Base-by-base conservation (phyloP, 2,329 filamentous ascomycete genomes). In the Remersonia thermophila region DNA sequence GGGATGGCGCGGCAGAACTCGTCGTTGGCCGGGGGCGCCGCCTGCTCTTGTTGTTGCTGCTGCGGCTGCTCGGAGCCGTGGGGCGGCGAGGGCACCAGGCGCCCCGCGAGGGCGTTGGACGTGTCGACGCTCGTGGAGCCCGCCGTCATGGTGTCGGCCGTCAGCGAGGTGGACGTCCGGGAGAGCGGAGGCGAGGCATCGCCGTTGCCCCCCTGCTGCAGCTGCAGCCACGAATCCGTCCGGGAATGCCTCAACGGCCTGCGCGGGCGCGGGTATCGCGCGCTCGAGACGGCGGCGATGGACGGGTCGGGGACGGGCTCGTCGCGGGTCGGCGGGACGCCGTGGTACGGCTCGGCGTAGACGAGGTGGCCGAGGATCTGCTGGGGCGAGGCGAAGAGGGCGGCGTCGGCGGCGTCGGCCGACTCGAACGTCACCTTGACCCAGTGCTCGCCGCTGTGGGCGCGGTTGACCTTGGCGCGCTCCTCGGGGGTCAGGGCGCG, bases 401-500 rank as follows among this genome's bases (percentile, higher is more conserved):
- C 82, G 9, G 73, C 66, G 40, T 83, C 78, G 14, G 80, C 82
- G 2, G 80, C 77, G 47, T 80, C 71, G 33, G 70, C 67, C 29
- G 77, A 83, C 58, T 85, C 82, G 50, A 85, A 87, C 1, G 82
- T 87, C 37, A 87, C 67, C 56, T 86, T 86, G 50, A 95, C 85
- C 89, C 89, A 96, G 63, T 94, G 83, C 48, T 82, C 73, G 30
- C 89, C 89, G 33, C 85, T 83, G 31, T 80, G 80, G 43, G 84
- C 86, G 42, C 71, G 73, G 58, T 87, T 85, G 52, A 89, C 83
- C 55, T 87, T 81, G 36, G 71, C 67, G 38, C 86, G 75, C 50
- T 93, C 83, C 27, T 80, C 78, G 13, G 71, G 61, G 2, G 79
- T 81, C 35, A 94, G 62, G 8, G 72, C 71, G 28, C 66, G 63